Evolutionary conservation across 768 basidiomycete species (phyloP), one percentile per base, ranked within the genome.

Genomic region (Calocybe cyanea): DNA sequence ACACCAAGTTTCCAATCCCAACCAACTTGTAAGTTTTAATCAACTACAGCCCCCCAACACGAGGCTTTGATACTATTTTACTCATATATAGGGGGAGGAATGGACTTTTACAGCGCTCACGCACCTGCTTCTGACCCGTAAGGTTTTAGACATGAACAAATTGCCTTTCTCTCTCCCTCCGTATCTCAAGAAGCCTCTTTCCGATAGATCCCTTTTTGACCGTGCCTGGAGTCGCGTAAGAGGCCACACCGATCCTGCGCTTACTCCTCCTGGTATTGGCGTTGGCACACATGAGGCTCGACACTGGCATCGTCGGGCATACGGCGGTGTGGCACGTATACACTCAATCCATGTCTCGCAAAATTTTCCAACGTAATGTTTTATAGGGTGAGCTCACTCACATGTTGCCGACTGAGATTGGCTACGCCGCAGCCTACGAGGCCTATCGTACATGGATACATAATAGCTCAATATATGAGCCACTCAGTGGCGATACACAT

Each of bases 391-490:
- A 78, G 46, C 60, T 82, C 14, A 63, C 61, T 41, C 60, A 64
- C 34, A 67, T 87, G 64, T 61, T 69, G 5, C 81, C 85, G 0
- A 55, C 63, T 14, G 83, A 87, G 46, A 73, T 90, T 14, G 87
- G 87, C 0, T 77, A 83, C 53, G 87, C 87, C 3, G 86, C 86
- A 8, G 86, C 83, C 2, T 88, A 86, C 57, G 85, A 88, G 61
- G 85, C 85, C 0, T 81, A 83, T 60, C 73, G 85, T 13, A 74
- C 75, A 20, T 83, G 82, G 79, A 77, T 78, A 41, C 72, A 79
- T 53, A 77, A 81, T 52, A 74, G 62, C 32, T 68, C 63, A 5
- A 68, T 83, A 35, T 78, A 81, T 46, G 75, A 78, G 39, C 77
- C 79, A 13, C 54, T 85, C 4, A 72, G 72, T 43, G 76, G 71